Evolutionary conservation across 2,329 filamentous ascomycete species (phyloP).

Genomic region (Venturia effusa): DNA sequence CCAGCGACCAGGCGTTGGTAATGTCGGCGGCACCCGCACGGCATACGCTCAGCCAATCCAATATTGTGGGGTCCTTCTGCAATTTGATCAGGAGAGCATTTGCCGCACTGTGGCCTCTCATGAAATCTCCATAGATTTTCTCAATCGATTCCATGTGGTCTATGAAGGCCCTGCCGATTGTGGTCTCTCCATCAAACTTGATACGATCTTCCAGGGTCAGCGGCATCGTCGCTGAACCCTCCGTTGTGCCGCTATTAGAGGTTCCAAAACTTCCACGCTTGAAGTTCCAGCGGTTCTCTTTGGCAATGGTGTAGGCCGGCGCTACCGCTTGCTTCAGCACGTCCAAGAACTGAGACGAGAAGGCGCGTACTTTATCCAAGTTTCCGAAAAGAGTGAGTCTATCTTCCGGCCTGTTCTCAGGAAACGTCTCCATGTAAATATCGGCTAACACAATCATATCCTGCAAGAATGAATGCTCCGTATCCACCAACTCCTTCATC

Average conservation of each 20-base stretch:
- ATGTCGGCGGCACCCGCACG: constrained; percentile 85
- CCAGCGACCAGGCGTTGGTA: constrained; percentile 87
- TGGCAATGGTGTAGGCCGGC: constrained; percentile 63
- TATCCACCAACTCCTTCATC: constrained; percentile 86
- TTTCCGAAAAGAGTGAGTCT: constrained; percentile 89
- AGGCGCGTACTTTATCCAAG: constrained; percentile 77
- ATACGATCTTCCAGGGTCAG: constrained; percentile 30
- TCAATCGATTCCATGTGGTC: constrained; percentile 49
- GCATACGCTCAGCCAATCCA: constrained; percentile 85
- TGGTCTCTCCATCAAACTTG: constrained; percentile 41
- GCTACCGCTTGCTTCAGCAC: constrained; percentile 70
- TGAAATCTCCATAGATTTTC: constrained; percentile 52
- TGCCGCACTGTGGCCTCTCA: constrained; percentile 54
- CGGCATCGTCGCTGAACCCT: constrained; percentile 19
- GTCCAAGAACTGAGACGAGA: constrained; percentile 69
- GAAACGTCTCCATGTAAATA: constrained; percentile 89
- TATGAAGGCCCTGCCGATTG: constrained; percentile 48
- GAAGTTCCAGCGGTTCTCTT: constrained; percentile 41
- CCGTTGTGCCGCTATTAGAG: constrained; percentile 27
- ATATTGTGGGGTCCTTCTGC: constrained; percentile 48
- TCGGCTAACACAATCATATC: constrained; percentile 97
- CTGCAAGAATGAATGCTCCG: constrained; percentile 78
- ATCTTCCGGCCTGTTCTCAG: constrained; percentile 60
- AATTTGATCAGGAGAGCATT: constrained; percentile 48
- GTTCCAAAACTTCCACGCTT: constrained; percentile 40